These are phyloP conservation scores for Kwoniella botswanensis DNA, from an alignment of 768 basidiomycete genomes.

Conservation along the genomic window DNA sequence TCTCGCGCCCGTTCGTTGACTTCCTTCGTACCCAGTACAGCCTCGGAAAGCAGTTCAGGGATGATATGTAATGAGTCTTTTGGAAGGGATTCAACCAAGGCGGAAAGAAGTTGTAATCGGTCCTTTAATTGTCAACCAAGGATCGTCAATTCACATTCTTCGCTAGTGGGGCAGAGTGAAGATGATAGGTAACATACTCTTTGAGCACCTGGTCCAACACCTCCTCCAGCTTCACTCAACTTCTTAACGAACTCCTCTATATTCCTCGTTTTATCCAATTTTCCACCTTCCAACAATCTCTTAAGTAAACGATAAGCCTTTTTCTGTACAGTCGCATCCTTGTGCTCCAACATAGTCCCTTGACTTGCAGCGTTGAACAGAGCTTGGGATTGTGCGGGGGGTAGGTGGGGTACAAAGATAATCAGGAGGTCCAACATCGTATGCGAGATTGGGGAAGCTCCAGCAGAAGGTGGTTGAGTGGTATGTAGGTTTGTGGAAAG, in stretches of 20 bases:
- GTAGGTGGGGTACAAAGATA: slow-evolving; percentile 77
- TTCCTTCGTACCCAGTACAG: slow-evolving; percentile 93
- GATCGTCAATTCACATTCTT: not conserved
- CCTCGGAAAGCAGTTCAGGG: slow-evolving; percentile 88
- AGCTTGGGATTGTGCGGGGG: slow-evolving; percentile 65
- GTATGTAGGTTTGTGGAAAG: slow-evolving; percentile 48
- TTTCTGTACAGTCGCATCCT: slow-evolving; percentile 90
- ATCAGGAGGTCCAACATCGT: slow-evolving; percentile 78
- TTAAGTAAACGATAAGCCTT: slow-evolving; percentile 88
- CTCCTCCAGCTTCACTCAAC: slow-evolving; percentile 70
- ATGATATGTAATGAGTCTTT: slow-evolving; percentile 78
- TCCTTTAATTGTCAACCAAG: slow-evolving; percentile 63
- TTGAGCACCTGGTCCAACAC: slow-evolving; percentile 81
- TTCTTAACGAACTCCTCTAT: slow-evolving; percentile 68
- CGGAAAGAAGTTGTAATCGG: slow-evolving; percentile 74
- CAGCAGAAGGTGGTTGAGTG: slow-evolving; percentile 36
- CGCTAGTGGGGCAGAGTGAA: too few species aligned
- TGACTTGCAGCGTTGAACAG: slow-evolving; percentile 75
- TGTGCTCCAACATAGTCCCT: slow-evolving; percentile 70
- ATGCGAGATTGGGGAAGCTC: slow-evolving; percentile 62
- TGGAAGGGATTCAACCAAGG: slow-evolving; percentile 72
- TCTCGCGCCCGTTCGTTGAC: slow-evolving; percentile 88
- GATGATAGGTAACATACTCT: slow-evolving; percentile 63
- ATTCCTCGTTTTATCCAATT: slow-evolving; percentile 59
- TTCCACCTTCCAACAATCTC: slow-evolving; percentile 70